Conservation (phyloP, 306 rosid species). For the Arachis stenosperma region DNA sequence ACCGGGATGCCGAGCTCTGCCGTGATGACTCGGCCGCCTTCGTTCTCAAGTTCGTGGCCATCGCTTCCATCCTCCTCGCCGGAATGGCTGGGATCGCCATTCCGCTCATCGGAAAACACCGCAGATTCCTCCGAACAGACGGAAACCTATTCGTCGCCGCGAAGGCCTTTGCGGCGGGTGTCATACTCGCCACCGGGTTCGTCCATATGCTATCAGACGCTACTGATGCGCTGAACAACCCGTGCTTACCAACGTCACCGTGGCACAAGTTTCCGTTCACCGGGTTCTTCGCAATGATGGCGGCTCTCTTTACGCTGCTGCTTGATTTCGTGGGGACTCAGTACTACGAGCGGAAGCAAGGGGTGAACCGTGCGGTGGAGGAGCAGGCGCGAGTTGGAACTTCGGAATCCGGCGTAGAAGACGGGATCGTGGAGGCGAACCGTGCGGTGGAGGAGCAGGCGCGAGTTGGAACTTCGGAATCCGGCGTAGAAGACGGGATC, state of each 20-base stretch:
- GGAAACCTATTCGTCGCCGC: conserved; percentile 74
- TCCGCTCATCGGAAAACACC: conserved; percentile 65
- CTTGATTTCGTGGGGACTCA: conserved; percentile 92
- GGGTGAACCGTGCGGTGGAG: conserved; percentile 40
- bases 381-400: conserved; percentile 55
- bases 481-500: conserved; percentile 41
- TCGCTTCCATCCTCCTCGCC: conserved; percentile 66
- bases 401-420: conserved; percentile 43
- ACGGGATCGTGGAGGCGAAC: conserved; percentile 29
- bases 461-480: conserved; percentile 52
- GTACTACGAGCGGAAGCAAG: conserved; percentile 83
- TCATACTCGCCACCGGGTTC: conserved; percentile 88
- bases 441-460: conserved; percentile 42
- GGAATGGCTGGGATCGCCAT: conserved; percentile 80
- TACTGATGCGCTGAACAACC: conserved; percentile 50
- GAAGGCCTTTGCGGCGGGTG: conserved; percentile 95
- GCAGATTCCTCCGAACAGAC: conserved; percentile 69
- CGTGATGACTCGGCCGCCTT: conserved; percentile 74
- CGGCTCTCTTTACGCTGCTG: conserved; percentile 76
- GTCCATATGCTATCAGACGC: conserved; percentile 89
- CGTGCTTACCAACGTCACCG: conserved; percentile 72
- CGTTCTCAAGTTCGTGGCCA: conserved; percentile 67
- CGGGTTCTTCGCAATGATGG: conserved; percentile 89
- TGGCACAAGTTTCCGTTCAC: conserved; percentile 90
- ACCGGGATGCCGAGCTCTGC: conserved; percentile 53